These are phyloP conservation scores for Russula earlei DNA, from an alignment of 768 basidiomycete species.

Conservation along the genomic window DNA sequence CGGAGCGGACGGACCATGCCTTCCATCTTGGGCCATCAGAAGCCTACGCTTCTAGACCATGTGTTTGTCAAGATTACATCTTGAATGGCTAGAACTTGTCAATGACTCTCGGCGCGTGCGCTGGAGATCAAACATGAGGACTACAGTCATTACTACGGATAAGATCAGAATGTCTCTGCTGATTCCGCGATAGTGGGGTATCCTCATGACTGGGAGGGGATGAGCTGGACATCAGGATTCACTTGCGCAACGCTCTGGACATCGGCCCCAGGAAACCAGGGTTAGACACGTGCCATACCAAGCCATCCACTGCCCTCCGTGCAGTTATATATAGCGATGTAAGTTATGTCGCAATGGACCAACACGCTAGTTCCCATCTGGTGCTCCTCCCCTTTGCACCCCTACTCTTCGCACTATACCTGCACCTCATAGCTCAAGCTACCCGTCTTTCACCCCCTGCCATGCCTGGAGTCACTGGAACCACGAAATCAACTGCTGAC, in stretches of 20 bases:
- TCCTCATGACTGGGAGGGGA: not conserved
- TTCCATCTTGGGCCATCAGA: conserved; percentile 2
- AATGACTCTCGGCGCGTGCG: not conserved
- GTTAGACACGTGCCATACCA: not conserved
- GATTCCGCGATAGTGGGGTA: not conserved
- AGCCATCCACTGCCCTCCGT: too few species aligned
- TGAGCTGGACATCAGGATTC: not conserved
- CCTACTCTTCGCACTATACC: not conserved
- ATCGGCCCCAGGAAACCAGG: not conserved
- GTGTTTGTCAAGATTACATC: not conserved
- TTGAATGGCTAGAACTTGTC: not conserved
- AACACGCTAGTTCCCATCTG: not conserved
- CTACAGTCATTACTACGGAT: not conserved
- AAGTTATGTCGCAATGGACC: not conserved
- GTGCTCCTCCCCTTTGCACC: not conserved
- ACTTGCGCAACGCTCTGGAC: not conserved
- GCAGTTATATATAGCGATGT: conserved; percentile 11
- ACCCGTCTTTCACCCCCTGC: not conserved
- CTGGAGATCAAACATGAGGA: conserved; percentile 5
- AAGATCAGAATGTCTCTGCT: not conserved
- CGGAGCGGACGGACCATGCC: not conserved
- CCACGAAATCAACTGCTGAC: conserved; percentile 6
- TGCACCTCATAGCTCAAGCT: not conserved
- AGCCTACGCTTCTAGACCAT: not conserved
- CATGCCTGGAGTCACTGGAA: not conserved